phyloP scores from a whole-genome alignment of 768 basidiomycete species.

The Rhizopogon vinicolor region DNA sequence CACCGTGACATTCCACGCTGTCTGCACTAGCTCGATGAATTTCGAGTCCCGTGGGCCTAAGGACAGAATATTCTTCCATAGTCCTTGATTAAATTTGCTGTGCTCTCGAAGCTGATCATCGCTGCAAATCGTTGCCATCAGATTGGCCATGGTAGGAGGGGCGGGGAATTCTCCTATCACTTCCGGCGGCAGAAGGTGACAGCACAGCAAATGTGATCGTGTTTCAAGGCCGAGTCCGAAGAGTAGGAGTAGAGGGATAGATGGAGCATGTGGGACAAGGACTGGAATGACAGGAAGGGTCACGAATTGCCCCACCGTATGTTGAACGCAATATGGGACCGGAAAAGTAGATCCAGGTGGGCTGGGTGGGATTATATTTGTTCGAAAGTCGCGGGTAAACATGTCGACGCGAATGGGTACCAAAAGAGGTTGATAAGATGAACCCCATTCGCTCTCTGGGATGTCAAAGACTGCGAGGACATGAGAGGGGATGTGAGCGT shows the following conservation, averaged over 20 bases:
- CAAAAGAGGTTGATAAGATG: slow-evolving; percentile 35
- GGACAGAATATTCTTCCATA: slow-evolving; percentile 61
- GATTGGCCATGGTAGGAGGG: slow-evolving; percentile 49
- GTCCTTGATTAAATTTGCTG: slow-evolving; percentile 46
- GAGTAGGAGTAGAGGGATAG: slow-evolving; percentile 54
- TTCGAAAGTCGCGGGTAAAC: slow-evolving; percentile 36
- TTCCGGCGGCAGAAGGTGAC: slow-evolving; percentile 47
- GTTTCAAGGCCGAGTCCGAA: slow-evolving; percentile 52
- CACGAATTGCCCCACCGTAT: slow-evolving; percentile 27
- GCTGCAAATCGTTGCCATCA: slow-evolving; percentile 39
- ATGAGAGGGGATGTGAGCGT: slow-evolving; percentile 51
- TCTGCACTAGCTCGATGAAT: slow-evolving; percentile 46
- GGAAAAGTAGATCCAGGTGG: slow-evolving; percentile 30
- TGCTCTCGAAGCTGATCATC: slow-evolving; percentile 29
- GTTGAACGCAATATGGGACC: slow-evolving; percentile 19
- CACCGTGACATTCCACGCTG: slow-evolving; percentile 71
- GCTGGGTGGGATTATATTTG: slow-evolving; percentile 30
- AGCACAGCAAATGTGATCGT: slow-evolving; percentile 41
- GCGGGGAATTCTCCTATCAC: slow-evolving; percentile 58
- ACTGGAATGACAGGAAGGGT: slow-evolving; percentile 48
- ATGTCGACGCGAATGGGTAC: slow-evolving; percentile 49
- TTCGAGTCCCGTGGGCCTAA: slow-evolving; percentile 43
- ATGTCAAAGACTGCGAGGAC: slow-evolving; percentile 43
- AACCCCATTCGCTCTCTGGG: slow-evolving; percentile 22
- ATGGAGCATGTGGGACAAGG: slow-evolving; percentile 47